Percentiles rank a stretch among this genome's conserved stretches.
These are phyloP conservation scores for Arbutus unedo DNA, from an alignment of 148 eudicot species.

Conservation along the genomic window DNA sequence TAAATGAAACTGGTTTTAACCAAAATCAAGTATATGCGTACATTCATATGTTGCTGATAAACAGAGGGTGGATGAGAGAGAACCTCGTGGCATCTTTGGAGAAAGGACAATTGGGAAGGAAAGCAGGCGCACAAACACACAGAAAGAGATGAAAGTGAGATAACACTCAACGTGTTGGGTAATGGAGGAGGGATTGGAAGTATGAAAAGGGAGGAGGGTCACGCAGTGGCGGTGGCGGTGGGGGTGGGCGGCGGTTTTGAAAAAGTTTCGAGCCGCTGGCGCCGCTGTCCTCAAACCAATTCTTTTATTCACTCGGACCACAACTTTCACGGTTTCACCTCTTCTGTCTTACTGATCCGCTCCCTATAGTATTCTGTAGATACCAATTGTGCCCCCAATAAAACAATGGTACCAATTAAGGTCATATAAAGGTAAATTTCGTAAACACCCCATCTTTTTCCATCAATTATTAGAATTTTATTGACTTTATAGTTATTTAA, in stretches of 20 bases:
- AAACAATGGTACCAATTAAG: no score
- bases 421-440: no score
- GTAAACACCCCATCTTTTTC: no score
- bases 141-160: neutral
- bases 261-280: neutral
- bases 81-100: conserved; percentile 16
- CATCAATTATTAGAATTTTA: no score
- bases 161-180: neutral
- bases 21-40: neutral
- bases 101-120: neutral
- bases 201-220: neutral
- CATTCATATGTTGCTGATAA: neutral
- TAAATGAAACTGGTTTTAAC: neutral
- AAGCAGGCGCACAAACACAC: neutral
- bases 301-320: no score
- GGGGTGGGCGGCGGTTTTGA: neutral
- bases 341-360: no score
- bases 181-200: no score
- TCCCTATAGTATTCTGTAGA: no score
- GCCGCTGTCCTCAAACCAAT: neutral
- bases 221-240: neutral
- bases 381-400: no score
- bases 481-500: no score
- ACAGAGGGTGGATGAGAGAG: neutral
- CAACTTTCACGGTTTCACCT: no score